These are phyloP conservation scores for Pseudocercospora crystallina DNA, from an alignment of 2,329 filamentous ascomycete genomes.

Conservation along the genomic window DNA sequence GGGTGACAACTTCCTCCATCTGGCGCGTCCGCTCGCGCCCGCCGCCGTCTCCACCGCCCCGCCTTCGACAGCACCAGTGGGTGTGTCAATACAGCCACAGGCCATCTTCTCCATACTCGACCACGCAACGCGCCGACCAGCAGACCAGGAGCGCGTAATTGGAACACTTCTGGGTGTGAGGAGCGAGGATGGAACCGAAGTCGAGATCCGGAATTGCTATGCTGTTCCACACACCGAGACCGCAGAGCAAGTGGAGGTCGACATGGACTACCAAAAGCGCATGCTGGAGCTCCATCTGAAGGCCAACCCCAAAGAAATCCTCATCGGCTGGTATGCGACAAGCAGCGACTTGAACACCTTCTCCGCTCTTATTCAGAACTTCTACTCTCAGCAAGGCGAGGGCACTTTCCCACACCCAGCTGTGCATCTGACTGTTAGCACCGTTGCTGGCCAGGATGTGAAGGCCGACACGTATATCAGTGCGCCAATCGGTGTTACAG, in stretches of 20 bases:
- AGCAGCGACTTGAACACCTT: constrained; percentile 97
- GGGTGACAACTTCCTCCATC: constrained; percentile 80
- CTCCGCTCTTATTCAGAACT: constrained; percentile 98
- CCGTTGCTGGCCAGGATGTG: constrained; percentile 82
- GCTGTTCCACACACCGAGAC: constrained; percentile 98
- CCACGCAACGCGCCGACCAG: constrained; percentile 88
- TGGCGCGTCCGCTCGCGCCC: constrained; percentile 87
- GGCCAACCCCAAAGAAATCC: constrained; percentile 86
- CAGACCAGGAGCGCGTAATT: constrained; percentile 92
- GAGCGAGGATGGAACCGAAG: constrained; percentile 94
- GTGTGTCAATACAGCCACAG: constrained; percentile 93
- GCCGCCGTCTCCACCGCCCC: constrained; percentile 71
- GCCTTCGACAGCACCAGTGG: constrained; percentile 84
- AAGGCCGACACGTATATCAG: constrained; percentile 93
- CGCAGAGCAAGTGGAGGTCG: constrained; percentile 97
- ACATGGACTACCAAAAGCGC: constrained; percentile 99
- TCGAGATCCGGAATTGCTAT: constrained; percentile 94
- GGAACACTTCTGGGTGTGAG: constrained; percentile 90
- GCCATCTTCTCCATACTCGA: constrained; percentile 71
- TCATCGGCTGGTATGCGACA: constrained; percentile 98
- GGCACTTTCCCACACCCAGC: constrained; percentile 98
- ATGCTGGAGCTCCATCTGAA: constrained; percentile 95
- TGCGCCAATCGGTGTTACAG: constrained; percentile 88
- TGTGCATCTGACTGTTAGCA: constrained; percentile 92
- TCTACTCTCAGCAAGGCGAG: constrained; percentile 95